phyloP scores from a whole-genome alignment of 164 flowering plant species.

The Saururus chinensis region DNA sequence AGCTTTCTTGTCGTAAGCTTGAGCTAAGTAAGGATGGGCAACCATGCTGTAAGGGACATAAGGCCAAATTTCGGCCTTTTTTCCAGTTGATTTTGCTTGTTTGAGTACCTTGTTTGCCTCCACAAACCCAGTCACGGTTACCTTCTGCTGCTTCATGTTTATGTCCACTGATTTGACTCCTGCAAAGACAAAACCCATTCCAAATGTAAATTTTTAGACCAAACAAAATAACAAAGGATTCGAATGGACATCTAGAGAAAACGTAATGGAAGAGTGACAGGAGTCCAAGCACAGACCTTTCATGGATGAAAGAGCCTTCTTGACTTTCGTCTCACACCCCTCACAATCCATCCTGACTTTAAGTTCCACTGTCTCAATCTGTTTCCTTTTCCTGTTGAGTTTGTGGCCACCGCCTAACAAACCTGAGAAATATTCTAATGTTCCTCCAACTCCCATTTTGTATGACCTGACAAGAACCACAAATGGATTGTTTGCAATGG shows the following conservation, averaged over 20 bases:
- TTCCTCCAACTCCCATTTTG: constrained; percentile 32
- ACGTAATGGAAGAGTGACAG: too few relatives aligned
- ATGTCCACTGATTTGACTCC: constrained; percentile 74
- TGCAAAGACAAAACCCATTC: constrained; percentile 8
- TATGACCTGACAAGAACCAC: too few relatives aligned
- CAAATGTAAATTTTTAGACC: background rate
- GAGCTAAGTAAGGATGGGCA: constrained; percentile 55
- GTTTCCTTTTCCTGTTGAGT: constrained; percentile 31
- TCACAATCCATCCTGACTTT: constrained; percentile 67
- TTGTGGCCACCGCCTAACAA: constrained; percentile 33
- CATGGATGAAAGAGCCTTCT: constrained; percentile 47
- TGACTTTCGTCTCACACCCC: constrained; percentile 66
- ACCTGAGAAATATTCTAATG: constrained; percentile 53
- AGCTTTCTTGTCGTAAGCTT: constrained; percentile 81
- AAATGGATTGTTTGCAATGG: too few relatives aligned
- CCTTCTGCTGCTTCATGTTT: constrained; percentile 73
- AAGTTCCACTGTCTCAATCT: constrained; percentile 20
- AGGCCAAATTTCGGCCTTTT: constrained; percentile 76
- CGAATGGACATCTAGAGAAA: background rate
- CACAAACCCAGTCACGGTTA: constrained; percentile 59
- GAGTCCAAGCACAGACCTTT: constrained; percentile 37
- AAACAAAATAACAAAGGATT: background rate
- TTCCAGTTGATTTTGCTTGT: constrained; percentile 54
- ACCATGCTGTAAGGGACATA: constrained; percentile 66
- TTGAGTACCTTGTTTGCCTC: constrained; percentile 60